These are phyloP conservation scores for Pseudocercospora ulei DNA, from an alignment of 2,329 filamentous ascomycete species.

Conservation along the genomic window DNA sequence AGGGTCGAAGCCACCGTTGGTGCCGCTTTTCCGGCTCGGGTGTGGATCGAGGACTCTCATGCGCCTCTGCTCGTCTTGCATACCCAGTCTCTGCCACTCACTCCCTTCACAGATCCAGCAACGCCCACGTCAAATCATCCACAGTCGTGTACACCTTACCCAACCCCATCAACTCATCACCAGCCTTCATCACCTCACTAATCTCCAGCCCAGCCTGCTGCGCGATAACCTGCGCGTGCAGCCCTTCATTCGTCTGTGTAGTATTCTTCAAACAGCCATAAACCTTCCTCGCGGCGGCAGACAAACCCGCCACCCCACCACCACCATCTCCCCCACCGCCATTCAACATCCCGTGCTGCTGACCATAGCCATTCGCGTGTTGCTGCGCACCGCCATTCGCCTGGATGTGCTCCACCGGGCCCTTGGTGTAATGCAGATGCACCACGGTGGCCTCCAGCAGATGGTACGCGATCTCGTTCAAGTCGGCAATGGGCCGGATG, in stretches of 20 bases:
- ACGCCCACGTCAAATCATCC: constrained; percentile 84
- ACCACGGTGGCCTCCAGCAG: constrained; percentile 80
- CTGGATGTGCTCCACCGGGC: constrained; percentile 47
- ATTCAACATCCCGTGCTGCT: constrained; percentile 18
- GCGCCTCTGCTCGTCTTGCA: no score
- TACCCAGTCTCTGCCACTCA: no score
- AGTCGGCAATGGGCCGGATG: constrained; percentile 68
- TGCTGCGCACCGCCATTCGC: constrained; percentile 29
- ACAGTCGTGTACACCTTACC: constrained; percentile 83
- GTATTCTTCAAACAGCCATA: constrained; percentile 58
- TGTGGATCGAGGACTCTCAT: no score
- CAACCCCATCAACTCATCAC: constrained; percentile 64
- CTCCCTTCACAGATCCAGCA: constrained; percentile 64
- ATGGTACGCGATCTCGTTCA: constrained; percentile 90
- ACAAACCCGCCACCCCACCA: constrained; percentile 35
- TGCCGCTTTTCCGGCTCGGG: no score
- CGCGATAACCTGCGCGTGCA: constrained; percentile 71
- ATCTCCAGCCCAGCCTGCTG: constrained; percentile 54
- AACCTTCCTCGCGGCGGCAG: constrained; percentile 54
- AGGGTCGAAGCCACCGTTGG: no score
- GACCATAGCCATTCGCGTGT: constrained; percentile 24
- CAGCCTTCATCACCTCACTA: constrained; percentile 62
- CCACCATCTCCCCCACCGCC: constrained; percentile 32
- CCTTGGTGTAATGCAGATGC: constrained; percentile 72
- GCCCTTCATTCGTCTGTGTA: constrained; percentile 67